Percentiles rank a stretch among this genome's conserved stretches.
phyloP scores from a whole-genome alignment of 2,329 filamentous ascomycete genomes.

The Microdochium paspali region DNA sequence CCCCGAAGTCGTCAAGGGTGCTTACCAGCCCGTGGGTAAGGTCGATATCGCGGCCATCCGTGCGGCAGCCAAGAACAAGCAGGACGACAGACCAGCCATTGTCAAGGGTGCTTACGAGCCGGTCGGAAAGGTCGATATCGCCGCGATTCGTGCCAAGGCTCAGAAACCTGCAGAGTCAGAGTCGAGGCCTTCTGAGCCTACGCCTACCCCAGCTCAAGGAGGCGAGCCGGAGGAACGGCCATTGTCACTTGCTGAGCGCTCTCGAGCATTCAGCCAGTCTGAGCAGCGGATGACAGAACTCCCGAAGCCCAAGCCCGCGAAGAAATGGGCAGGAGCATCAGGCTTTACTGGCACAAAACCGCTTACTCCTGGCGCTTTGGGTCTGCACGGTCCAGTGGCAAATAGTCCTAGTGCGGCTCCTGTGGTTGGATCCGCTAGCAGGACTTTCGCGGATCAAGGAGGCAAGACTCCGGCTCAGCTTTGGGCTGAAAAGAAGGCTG shows the following conservation, averaged over 20 bases:
- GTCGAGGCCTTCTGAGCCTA: slow-evolving; percentile 19
- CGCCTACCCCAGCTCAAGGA: slow-evolving; percentile 21
- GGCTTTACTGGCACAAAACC: slow-evolving; percentile 84
- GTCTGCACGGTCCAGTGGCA: slow-evolving; percentile 53
- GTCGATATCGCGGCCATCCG: slow-evolving; percentile 94
- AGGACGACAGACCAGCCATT: slow-evolving; percentile 71
- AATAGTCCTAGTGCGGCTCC: slow-evolving; percentile 44
- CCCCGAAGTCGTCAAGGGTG: slow-evolving; percentile 67
- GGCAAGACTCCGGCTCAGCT: slow-evolving; percentile 95
- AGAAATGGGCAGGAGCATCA: slow-evolving; percentile 68
- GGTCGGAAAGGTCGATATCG: slow-evolving; percentile 93
- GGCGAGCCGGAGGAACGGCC: slow-evolving; percentile 31
- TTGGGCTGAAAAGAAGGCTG: slow-evolving; percentile 96
- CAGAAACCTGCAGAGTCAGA: slow-evolving; percentile 47
- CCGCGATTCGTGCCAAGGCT: slow-evolving; percentile 77
- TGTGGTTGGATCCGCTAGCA: slow-evolving; percentile 76
- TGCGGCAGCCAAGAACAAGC: slow-evolving; percentile 56
- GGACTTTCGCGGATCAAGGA: slow-evolving; percentile 87
- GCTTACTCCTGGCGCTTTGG: slow-evolving; percentile 62
- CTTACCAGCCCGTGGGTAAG: slow-evolving; percentile 90
- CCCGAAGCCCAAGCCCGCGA: slow-evolving; percentile 91
- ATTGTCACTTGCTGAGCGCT: slow-evolving; percentile 65
- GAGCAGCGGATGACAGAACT: slow-evolving; percentile 79
- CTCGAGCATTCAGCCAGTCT: slow-evolving; percentile 62
- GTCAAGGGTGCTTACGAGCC: slow-evolving; percentile 95